Conservation (phyloP, 768 basidiomycete genomes). For the Lactarius deliciosus region DNA sequence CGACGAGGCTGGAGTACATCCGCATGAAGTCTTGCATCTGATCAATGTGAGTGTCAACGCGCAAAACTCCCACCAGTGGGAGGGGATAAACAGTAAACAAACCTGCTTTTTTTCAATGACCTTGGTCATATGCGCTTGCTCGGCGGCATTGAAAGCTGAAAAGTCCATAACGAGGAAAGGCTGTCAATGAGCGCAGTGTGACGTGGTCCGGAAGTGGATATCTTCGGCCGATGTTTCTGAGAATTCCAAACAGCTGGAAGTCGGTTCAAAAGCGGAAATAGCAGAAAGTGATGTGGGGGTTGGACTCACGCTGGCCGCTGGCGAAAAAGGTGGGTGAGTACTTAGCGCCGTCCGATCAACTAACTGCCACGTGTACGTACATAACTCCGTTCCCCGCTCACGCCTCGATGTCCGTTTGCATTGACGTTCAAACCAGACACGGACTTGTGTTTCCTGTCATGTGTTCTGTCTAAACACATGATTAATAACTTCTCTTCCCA, state of each 20-base stretch:
- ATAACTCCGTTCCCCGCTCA: neutral
- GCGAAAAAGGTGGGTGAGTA: neutral
- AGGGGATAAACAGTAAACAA: conserved; percentile 24
- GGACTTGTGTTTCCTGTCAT: neutral
- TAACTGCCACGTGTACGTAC: neutral
- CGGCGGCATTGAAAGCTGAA: conserved; percentile 82
- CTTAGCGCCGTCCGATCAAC: neutral
- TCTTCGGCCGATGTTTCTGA: neutral
- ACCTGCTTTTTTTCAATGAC: conserved; percentile 98
- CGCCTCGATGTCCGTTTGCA: neutral
- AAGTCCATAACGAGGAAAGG: conserved; percentile 69
- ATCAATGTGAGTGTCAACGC: conserved; percentile 12
- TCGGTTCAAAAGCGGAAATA: neutral
- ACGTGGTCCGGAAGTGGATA: conserved; percentile 3
- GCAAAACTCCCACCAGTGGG: neutral
- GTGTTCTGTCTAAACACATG: neutral
- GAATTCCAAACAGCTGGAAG: neutral
- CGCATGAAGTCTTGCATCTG: conserved; percentile 99
- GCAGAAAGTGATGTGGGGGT: neutral
- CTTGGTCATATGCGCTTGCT: conserved; percentile 95
- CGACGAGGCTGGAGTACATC: conserved; percentile 92
- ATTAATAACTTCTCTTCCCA: neutral
- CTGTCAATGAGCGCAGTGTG: conserved; percentile 15
- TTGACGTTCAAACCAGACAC: neutral
- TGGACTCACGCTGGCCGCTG: conserved; percentile 12